Evolutionary conservation across 768 basidiomycete genomes (phyloP).

Genomic region (Boletus tylopilopsis): DNA sequence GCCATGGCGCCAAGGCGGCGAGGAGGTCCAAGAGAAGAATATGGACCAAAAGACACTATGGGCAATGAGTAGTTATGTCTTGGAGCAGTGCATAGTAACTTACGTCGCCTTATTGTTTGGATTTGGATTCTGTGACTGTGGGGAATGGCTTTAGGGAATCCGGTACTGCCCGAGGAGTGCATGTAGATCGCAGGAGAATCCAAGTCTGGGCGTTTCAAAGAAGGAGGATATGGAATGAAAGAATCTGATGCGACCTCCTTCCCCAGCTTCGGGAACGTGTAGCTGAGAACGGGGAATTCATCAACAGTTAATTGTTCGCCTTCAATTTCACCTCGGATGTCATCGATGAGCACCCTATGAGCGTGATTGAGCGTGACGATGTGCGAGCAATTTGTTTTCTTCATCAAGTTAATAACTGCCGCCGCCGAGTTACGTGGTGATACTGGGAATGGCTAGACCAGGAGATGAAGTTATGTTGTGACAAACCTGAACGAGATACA

Average conservation of each 20-base stretch:
- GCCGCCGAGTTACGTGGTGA: background rate
- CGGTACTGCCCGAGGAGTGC: constrained; percentile 38
- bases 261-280: constrained; percentile 36
- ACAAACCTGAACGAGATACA: background rate
- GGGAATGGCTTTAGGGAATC: constrained; percentile 42
- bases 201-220: background rate
- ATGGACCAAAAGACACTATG: background rate
- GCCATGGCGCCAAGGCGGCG: constrained; percentile 25
- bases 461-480: constrained; percentile 4
- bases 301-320: constrained; percentile 2
- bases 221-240: constrained; percentile 12
- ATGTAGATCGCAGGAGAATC: constrained; percentile 14
- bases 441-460: background rate
- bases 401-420: background rate
- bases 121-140: constrained; percentile 30
- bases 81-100: background rate
- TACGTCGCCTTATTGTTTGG: constrained; percentile 35
- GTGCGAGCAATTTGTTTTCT: constrained; percentile 9
- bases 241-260: background rate
- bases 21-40: background rate
- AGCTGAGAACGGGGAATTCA: constrained; percentile 13
- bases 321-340: background rate
- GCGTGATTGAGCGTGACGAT: constrained; percentile 11
- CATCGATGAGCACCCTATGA: constrained; percentile 11
- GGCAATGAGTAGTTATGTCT: no score